phyloP scores from a whole-genome alignment of 1,284 basidiomycete species.

The Austroboletus niveus region DNA sequence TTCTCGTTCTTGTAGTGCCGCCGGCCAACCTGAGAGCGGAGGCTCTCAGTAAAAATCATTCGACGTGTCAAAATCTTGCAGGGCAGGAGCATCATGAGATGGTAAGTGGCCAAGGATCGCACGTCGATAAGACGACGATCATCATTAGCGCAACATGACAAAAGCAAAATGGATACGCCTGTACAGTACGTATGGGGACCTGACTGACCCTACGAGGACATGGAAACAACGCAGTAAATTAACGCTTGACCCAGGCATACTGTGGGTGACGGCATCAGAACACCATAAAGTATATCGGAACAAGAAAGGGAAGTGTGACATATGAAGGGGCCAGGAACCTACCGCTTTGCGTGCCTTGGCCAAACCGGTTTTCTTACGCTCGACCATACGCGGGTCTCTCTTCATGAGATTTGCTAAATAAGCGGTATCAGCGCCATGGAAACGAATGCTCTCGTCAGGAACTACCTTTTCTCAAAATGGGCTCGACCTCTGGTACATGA shows the following conservation, averaged over 20 bases:
- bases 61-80: neutral
- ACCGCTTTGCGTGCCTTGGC: slow-evolving; percentile 92
- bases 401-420: slow-evolving; percentile 77
- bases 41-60: neutral
- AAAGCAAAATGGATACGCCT: neutral
- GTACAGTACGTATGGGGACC: slow-evolving; percentile 2
- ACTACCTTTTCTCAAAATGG: slow-evolving; percentile 72
- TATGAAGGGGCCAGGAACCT: slow-evolving; percentile 36
- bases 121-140: neutral
- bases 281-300: neutral
- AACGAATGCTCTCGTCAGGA: slow-evolving; percentile 5
- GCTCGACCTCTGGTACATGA: slow-evolving; percentile 64
- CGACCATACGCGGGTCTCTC: slow-evolving; percentile 96
- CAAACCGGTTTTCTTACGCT: slow-evolving; percentile 93
- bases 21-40: neutral
- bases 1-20: no score
- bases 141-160: slow-evolving; percentile 2
- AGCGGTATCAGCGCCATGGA: slow-evolving; percentile 4
- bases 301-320: neutral
- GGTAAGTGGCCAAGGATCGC: neutral
- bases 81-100: no score
- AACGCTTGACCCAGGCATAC: slow-evolving; percentile 97
- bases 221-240: slow-evolving; percentile 22
- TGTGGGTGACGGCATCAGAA: slow-evolving; percentile 31
- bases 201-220: neutral